These are phyloP conservation scores for Arxiozyma telluris DNA, from an alignment of 1,139 yeast species.

Conservation along the genomic window DNA sequence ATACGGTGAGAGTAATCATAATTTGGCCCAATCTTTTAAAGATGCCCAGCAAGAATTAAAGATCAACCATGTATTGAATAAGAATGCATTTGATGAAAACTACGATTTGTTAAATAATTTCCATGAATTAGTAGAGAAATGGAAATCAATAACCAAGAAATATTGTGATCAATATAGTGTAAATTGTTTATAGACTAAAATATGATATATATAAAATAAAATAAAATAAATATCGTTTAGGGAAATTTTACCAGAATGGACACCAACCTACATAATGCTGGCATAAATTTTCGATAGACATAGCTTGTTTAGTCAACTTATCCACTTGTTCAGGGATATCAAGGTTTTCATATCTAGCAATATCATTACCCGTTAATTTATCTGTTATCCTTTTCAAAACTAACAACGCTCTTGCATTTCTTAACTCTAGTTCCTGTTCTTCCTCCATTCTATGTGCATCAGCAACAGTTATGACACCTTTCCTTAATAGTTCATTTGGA, in stretches of 20 bases:
- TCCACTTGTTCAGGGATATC: conserved; percentile 90
- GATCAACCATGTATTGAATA: conserved; percentile 23
- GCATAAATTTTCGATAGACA: conserved; percentile 90
- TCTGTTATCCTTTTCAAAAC: conserved; percentile 90
- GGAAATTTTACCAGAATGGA: conserved; percentile 70
- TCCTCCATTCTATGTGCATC: conserved; percentile 64
- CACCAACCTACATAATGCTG: conserved; percentile 99
- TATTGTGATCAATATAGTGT: conserved; percentile 16
- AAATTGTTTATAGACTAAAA: conserved; percentile 1
- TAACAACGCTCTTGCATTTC: conserved; percentile 86
- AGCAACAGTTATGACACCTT: conserved; percentile 66
- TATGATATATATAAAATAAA: no score
- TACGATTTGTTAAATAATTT: conserved; percentile 10
- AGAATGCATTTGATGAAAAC: conserved; percentile 19
- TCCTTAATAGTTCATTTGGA: conserved; percentile 57
- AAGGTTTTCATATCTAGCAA: conserved; percentile 58
- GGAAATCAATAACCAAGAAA: conserved; percentile 14
- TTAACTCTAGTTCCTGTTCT: conserved; percentile 69
- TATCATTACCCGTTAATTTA: conserved; percentile 89
- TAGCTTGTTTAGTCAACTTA: conserved; percentile 88
- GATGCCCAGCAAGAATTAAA: conserved; percentile 19
- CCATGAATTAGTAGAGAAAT: conserved; percentile 15
- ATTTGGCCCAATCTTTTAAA: conserved; percentile 12
- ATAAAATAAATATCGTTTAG: neutral
- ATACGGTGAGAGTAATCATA: conserved; percentile 16